These are phyloP conservation scores for Clathrus columnatus DNA, from an alignment of 768 basidiomycete species.

Conservation along the genomic window DNA sequence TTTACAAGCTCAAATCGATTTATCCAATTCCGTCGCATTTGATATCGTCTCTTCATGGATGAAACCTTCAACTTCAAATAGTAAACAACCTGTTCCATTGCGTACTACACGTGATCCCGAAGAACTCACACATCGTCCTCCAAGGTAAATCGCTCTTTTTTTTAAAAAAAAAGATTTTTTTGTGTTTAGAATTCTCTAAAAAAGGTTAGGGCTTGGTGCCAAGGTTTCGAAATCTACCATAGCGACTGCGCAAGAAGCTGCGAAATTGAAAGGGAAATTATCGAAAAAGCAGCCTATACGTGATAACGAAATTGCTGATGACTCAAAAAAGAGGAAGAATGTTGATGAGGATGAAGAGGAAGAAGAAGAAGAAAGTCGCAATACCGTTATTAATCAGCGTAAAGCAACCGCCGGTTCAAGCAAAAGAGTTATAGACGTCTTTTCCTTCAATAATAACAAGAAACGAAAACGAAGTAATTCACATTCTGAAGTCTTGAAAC, in stretches of 20 bases:
- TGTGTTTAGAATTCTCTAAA: constrained; percentile 11
- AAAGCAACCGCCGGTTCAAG: background rate
- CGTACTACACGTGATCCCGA: constrained; percentile 41
- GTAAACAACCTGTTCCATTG: constrained; percentile 28
- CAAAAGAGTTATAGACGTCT: background rate
- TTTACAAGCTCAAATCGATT: constrained; percentile 75
- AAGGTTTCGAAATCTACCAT: constrained; percentile 40
- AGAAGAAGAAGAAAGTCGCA: constrained; percentile 4
- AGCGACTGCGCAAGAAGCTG: constrained; percentile 42
- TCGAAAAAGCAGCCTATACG: constrained; percentile 38
- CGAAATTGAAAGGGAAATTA: constrained; percentile 54
- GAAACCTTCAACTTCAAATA: constrained; percentile 36
- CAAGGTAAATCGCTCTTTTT: constrained; percentile 40
- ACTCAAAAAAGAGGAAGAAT: background rate
- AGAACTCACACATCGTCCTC: constrained; percentile 59
- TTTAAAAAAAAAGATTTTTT: background rate
- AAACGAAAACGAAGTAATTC: background rate
- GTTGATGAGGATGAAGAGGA: background rate
- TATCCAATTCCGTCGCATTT: constrained; percentile 70
- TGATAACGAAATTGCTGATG: constrained; percentile 27
- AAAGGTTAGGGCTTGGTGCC: constrained; percentile 71
- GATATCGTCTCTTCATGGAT: constrained; percentile 73
- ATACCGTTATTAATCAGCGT: constrained; percentile 1
- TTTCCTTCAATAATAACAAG: background rate
- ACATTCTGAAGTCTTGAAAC: background rate